Percentiles rank a stretch among this genome's conserved stretches.
These are phyloP conservation scores for Apiotrichum mycotoxinovorans DNA, from an alignment of 1,284 basidiomycete genomes.

Conservation along the genomic window DNA sequence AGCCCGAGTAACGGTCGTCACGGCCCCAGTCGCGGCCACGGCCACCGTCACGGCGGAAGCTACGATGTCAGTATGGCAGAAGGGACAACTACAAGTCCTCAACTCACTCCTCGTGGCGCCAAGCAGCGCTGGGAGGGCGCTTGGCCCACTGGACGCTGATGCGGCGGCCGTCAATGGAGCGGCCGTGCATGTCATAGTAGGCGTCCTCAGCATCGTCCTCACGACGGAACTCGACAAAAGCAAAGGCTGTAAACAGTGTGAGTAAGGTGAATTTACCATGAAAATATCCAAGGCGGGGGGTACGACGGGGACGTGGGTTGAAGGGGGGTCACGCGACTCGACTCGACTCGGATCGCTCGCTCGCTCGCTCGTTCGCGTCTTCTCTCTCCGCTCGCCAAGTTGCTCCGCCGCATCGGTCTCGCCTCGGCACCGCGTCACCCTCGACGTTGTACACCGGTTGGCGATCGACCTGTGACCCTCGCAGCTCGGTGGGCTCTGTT, in stretches of 20 bases:
- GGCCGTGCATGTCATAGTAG: conserved; percentile 85
- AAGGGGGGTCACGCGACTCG: conserved; percentile 27
- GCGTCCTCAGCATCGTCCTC: conserved; percentile 81
- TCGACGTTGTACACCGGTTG: not conserved
- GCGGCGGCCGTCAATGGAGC: conserved; percentile 73
- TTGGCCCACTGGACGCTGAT: conserved; percentile 88
- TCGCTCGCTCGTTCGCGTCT: not conserved
- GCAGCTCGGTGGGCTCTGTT: too few relatives aligned
- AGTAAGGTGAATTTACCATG: conserved; percentile 14
- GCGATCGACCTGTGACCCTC: not conserved
- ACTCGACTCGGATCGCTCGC: not conserved
- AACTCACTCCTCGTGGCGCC: conserved; percentile 64
- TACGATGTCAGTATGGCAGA: too few relatives aligned
- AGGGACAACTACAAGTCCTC: too few relatives aligned
- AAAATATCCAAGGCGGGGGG: not conserved
- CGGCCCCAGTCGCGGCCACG: conserved; percentile 11
- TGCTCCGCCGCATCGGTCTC: not conserved
- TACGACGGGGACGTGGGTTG: not conserved
- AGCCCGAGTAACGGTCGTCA: conserved; percentile 20
- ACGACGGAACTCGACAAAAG: conserved; percentile 83
- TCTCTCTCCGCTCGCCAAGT: not conserved
- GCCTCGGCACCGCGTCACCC: not conserved
- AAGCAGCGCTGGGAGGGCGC: conserved; percentile 78
- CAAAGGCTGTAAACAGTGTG: conserved; percentile 64
- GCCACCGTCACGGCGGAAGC: conserved; percentile 35